A percentile compares a stretch with the other conserved stretches of the same genome.
Evolutionary conservation across 495 filamentous ascomycete species (phyloP).

Genomic region (Penicillium dipodomyicola): DNA sequence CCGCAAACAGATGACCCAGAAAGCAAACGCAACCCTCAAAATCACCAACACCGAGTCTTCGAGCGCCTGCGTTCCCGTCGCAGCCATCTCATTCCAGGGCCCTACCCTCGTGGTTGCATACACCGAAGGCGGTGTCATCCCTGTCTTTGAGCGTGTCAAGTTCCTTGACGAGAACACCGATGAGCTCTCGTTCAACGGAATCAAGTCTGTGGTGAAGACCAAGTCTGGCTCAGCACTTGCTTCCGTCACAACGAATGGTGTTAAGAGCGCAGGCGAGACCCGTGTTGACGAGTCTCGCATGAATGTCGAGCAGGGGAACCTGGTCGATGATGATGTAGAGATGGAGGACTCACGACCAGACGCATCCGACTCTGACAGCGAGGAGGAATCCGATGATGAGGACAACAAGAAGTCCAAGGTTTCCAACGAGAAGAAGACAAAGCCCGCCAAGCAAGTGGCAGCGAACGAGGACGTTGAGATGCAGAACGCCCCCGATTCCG

Average conservation of each 20-base stretch:
- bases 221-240: constrained; percentile 45
- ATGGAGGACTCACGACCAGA: constrained; percentile 51
- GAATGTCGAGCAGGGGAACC: constrained; percentile 53
- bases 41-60: constrained; percentile 48
- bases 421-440: constrained; percentile 33
- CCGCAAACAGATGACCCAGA: constrained; percentile 50
- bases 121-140: constrained; percentile 55
- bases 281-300: constrained; percentile 74
- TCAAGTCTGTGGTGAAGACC: constrained; percentile 44
- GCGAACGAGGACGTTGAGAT: constrained; percentile 45
- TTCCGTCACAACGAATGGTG: constrained; percentile 53
- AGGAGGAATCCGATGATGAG: constrained; percentile 45
- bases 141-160: constrained; percentile 53
- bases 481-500: constrained; percentile 36
- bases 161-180: constrained; percentile 52
- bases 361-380: constrained; percentile 37
- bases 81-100: constrained; percentile 49
- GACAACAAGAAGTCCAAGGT: constrained; percentile 34
- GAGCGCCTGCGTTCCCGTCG: constrained; percentile 42
- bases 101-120: constrained; percentile 51
- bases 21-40: constrained; percentile 49
- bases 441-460: constrained; percentile 28
- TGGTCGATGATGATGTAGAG: constrained; percentile 44
- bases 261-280: constrained; percentile 56
- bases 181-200: constrained; percentile 45